Evolutionary conservation across 2,329 filamentous ascomycete species (phyloP), one percentile per base, ranked within the genome.

Genomic region (Aspergillus novoparasiticus): DNA sequence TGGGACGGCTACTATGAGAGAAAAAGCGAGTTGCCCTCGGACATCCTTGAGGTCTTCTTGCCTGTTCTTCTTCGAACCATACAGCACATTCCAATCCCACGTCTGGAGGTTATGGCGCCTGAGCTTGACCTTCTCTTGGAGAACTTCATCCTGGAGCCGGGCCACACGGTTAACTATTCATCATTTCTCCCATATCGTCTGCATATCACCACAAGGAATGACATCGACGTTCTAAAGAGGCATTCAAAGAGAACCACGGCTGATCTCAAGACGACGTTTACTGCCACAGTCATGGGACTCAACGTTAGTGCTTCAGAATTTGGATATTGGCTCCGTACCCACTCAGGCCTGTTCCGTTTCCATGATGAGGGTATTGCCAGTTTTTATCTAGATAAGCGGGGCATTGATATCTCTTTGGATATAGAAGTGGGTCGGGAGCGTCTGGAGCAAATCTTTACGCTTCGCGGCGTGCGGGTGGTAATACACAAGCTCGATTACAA

Each of bases 141-240:
- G 74, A 97, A 96, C 67, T 83, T 98, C 36, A 90, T 98, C 64
- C 84, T 98, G 36, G 92, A 97, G 73, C 94, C 94, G 0, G 94
- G 94, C 8, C 84, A 84, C 62, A 96, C 93, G 0, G 84, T 96
- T 71, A 94, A 97, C 75, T 82, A 90, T 65, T 92, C 90, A 3
- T 97, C 94, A 0, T 98, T 98, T 82, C 83, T 98, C 1, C 94
- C 94, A 0, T 94, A 93, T 79, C 88, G 89, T 60, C 83, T 97
- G 59, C 89, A 91, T 51, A 81, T 97, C 4, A 89, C 93, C 66
- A 94, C 92, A 0, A 90, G 90, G 76, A 97, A 96, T 72, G 91
- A 96, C 69, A 80, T 97, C 39, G 92, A 96, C 68, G 88, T 97
- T 46, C 87, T 90, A 67, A 96, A 96, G 76, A 89, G 89, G 21